phyloP scores from a whole-genome alignment of 2,329 filamentous ascomycete genomes.

The Ascochyta lentis region DNA sequence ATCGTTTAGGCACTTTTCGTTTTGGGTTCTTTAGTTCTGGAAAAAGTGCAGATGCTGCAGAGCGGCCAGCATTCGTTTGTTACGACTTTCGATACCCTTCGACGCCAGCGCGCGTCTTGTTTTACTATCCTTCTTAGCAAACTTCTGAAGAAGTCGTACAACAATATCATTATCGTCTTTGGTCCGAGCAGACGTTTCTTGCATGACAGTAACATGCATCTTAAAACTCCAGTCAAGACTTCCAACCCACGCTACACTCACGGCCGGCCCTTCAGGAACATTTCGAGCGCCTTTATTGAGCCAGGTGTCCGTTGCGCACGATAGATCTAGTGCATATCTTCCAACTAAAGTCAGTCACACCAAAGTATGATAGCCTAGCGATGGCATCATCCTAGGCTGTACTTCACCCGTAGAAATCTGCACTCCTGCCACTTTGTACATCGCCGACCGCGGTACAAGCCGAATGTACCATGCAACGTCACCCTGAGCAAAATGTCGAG shows the following conservation, averaged over 20 bases:
- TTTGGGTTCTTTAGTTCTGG: neutral
- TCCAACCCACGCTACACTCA: neutral
- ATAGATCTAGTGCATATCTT: neutral
- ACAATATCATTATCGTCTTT: neutral
- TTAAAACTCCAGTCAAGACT: neutral
- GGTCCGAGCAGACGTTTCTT: neutral
- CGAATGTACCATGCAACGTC: no score
- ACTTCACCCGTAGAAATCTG: no score
- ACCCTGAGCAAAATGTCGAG: no score
- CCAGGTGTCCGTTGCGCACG: neutral
- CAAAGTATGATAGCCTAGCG: neutral
- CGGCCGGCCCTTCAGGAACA: no score
- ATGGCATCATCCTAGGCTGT: neutral
- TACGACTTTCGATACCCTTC: constrained; percentile 16
- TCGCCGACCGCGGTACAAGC: no score
- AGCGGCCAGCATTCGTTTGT: constrained; percentile 10
- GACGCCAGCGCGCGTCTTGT: neutral
- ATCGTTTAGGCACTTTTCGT: constrained; percentile 26
- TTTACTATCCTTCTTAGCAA: neutral
- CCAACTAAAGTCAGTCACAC: neutral
- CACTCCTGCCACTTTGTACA: no score
- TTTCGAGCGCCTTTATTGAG: neutral
- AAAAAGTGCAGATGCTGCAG: constrained; percentile 4
- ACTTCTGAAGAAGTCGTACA: neutral
- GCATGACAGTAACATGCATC: neutral